phyloP scores from a whole-genome alignment of 345 rosid genomes.

The Pseudoturritis turrita region DNA sequence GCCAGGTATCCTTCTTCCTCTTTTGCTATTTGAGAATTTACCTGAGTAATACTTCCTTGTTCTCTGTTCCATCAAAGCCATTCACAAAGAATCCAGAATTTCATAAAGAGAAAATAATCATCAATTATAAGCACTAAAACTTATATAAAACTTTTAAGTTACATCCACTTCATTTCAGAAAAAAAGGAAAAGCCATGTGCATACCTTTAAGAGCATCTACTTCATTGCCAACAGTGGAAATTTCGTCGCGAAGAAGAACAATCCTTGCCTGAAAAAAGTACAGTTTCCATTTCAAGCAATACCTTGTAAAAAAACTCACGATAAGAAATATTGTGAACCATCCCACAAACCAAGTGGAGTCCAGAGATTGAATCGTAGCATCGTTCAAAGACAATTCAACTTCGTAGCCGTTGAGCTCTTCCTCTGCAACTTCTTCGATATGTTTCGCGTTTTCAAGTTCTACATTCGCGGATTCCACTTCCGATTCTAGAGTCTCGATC shows the following conservation, averaged over 20 bases:
- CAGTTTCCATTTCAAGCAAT: background rate
- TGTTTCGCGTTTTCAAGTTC: slow-evolving; percentile 50
- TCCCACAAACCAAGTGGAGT: slow-evolving; percentile 22
- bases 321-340: background rate
- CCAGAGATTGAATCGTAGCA: slow-evolving; percentile 52
- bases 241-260: slow-evolving; percentile 47
- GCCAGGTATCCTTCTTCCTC: slow-evolving; percentile 50
- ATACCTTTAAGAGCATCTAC: slow-evolving; percentile 9
- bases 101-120: background rate
- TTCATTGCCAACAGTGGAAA: slow-evolving; percentile 41
- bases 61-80: too few species aligned
- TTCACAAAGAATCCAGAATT: too few species aligned
- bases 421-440: slow-evolving; percentile 54
- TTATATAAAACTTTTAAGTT: background rate
- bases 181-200: too few species aligned
- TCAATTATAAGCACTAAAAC: background rate
- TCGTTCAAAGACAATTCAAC: slow-evolving; percentile 53
- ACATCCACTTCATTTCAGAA: too few species aligned
- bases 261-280: slow-evolving; percentile 54
- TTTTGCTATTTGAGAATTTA: slow-evolving; percentile 36
- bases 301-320: too few species aligned
- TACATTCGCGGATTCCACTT: slow-evolving; percentile 42
- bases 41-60: too few species aligned
- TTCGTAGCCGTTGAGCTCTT: slow-evolving; percentile 65
- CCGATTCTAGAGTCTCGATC: slow-evolving; percentile 40